Base-by-base conservation (phyloP, 1,139 yeast genomes). In the Diutina ranongensis region DNA sequence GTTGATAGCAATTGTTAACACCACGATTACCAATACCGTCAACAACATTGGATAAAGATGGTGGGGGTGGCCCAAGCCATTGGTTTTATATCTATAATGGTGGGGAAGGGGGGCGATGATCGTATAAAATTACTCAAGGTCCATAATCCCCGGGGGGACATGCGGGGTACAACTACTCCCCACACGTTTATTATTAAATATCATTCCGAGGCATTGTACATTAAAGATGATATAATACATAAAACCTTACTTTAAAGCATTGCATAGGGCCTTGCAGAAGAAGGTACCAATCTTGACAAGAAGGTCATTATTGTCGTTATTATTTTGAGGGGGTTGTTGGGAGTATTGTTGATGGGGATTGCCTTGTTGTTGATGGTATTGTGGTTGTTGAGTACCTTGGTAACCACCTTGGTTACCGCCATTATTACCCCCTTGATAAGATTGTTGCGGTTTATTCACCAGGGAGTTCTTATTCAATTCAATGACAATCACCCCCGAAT, bases 401-500 rank as follows among this genome's bases (percentile, higher is more conserved):
- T 62, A 55, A 4, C 12, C 1, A 64, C 59, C 45, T 38, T 54
- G 57, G 48, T 51, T 45, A 46, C 57, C 48, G 19, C 63, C 60
- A 40, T 58, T 65, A 9, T 54, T 52, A 21, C 54, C 50, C 13
- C 61, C 60, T 16, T 58, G 63, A 50, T 62, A 55, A 35, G 55
- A 47, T 34, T 63, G 59, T 35, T 56, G 55, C 10, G 85, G 86
- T 27, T 77, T 61, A 49, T 64, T 71, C 20, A 76, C 68, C 15
- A 69, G 60, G 22, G 52, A 56, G 35, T 65, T 59, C 47, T 60
- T 58, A 15, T 67, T 56, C 51, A 86, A 72, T 53, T 83, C 82
- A 48, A 89, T 79, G 9, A 83, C 68, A 51, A 89, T 61, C 3
- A 92, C 95, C 35, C 97, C 97, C 1, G 83, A 52, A 61, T 92